Percentiles rank a stretch among this genome's conserved stretches.
Evolutionary conservation across 163 green algal species (phyloP).

Genomic region (Chloromonas sp.): DNA sequence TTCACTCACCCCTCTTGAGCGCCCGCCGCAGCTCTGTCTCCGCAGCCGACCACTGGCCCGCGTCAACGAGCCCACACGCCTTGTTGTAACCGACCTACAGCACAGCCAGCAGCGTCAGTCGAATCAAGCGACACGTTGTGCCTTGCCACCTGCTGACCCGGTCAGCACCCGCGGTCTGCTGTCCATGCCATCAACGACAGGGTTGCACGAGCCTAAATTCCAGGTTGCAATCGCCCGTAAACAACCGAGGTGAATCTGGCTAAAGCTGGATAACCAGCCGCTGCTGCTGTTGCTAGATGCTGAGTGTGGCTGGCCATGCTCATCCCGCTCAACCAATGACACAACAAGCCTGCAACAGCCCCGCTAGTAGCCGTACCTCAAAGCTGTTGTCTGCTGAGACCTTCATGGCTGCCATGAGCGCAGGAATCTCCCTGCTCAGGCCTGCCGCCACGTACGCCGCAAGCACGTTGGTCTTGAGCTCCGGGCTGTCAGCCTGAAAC

Average conservation of each 20-base stretch:
- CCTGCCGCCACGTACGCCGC: conserved; percentile 68
- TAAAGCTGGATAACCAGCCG: too few species aligned
- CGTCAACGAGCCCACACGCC: conserved; percentile 68
- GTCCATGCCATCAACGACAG: too few species aligned
- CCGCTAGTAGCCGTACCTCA: conserved; percentile 39
- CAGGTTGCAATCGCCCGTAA: too few species aligned
- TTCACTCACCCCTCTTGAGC: conserved; percentile 46
- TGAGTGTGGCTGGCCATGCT: too few species aligned
- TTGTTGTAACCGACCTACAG: conserved; percentile 75
- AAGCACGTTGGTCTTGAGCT: conserved; percentile 73
- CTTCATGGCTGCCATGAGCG: conserved; percentile 64
- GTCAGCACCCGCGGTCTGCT: too few species aligned
- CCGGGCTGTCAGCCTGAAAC: conserved; percentile 20
- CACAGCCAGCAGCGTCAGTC: not conserved
- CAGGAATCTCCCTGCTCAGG: conserved; percentile 48
- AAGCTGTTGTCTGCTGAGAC: conserved; percentile 58
- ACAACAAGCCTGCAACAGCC: too few species aligned
- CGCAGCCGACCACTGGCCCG: conserved; percentile 46
- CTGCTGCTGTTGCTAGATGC: too few species aligned
- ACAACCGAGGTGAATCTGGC: too few species aligned
- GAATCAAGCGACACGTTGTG: too few species aligned
- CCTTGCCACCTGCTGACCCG: too few species aligned
- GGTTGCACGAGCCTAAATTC: too few species aligned
- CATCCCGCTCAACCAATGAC: too few species aligned
- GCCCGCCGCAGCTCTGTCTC: conserved; percentile 67